Evolutionary conservation across 192 early-diverging fungal genomes (phyloP), one percentile per base, ranked within the genome.

Genomic region (Linnemannia elongata): DNA sequence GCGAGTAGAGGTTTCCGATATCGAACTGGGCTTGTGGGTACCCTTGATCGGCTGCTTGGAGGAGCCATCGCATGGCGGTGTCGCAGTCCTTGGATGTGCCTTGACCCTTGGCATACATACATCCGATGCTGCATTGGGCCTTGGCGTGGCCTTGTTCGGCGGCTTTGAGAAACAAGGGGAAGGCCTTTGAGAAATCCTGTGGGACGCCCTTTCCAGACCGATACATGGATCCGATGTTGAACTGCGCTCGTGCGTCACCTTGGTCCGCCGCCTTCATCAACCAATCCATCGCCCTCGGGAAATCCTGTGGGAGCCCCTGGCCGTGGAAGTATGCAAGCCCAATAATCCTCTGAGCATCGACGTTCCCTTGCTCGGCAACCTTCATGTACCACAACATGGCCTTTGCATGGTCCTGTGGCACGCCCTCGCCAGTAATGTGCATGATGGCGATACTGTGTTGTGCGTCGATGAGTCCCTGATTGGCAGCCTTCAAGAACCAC

Each of bases 371-470:
- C 30, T 66, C 60, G 13, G 60, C 60, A 15, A 66, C 12, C 60
- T 66, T 66, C 27, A 66, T 27, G 30, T 66, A 66, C 60, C 60
- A 66, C 30, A 66, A 30, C 60, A 66, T 66, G 30, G 60, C 60
- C 12, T 66, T 66, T 30, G 60, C 60, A 33, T 66, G 60, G 15
- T 66, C 60, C 30, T 66, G 27, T 13, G 60, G 60, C 12, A 66
- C 60, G 2, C 60, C 60, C 4, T 66, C 60, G n/a, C 60, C 60
- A 2, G 60, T 66, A 9, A 66, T 66, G 60, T 66, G 60, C 60
- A 66, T 66, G 24, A 66, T 66, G 60, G 60, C 60, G 12, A 66
- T 66, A 15, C 60, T 66, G 60, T 66, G 60, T 15, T 66, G 60
- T 2, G 60, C 60, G 0, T 66, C 60, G 9, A 33, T 30, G 10